A percentile compares a stretch with the other conserved stretches of the same genome.
phyloP scores from a whole-genome alignment of 768 basidiomycete genomes.

The Psilocybe cyanescens region DNA sequence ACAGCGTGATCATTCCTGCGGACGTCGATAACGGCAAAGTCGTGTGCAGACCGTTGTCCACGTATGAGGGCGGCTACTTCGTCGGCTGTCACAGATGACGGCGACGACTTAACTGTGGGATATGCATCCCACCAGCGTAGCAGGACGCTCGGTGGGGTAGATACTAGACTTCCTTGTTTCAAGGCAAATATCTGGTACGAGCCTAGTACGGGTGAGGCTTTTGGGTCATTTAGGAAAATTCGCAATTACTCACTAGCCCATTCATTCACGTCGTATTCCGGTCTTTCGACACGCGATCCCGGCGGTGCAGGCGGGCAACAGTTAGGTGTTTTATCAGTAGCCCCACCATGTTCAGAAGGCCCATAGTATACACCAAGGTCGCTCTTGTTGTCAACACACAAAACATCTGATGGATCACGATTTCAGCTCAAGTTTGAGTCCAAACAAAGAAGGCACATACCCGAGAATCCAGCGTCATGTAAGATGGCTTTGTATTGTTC shows the following conservation, averaged over 20 bases:
- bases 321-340: conserved; percentile 4
- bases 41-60: conserved; percentile 1
- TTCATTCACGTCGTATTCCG: conserved; percentile 43
- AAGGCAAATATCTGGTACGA: conserved; percentile 52
- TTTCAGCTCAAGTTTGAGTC: background rate
- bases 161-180: conserved; percentile 29
- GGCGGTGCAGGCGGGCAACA: conserved; percentile 18
- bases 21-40: conserved; percentile 54
- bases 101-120: conserved; percentile 39
- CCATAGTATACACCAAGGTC: conserved; percentile 44
- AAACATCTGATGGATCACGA: conserved; percentile 34
- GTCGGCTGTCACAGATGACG: conserved; percentile 33
- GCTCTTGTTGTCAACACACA: conserved; percentile 42
- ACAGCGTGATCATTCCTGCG: conserved; percentile 50
- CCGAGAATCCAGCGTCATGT: conserved; percentile 42
- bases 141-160: conserved; percentile 31
- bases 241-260: conserved; percentile 41
- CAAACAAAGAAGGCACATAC: conserved; percentile 23
- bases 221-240: background rate
- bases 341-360: conserved; percentile 2
- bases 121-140: conserved; percentile 59
- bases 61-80: conserved; percentile 42
- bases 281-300: conserved; percentile 9
- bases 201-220: conserved; percentile 27
- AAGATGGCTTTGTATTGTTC: conserved; percentile 43